Base-by-base conservation (phyloP, 129 eudicot species). In the Flaveria sonorensis region DNA sequence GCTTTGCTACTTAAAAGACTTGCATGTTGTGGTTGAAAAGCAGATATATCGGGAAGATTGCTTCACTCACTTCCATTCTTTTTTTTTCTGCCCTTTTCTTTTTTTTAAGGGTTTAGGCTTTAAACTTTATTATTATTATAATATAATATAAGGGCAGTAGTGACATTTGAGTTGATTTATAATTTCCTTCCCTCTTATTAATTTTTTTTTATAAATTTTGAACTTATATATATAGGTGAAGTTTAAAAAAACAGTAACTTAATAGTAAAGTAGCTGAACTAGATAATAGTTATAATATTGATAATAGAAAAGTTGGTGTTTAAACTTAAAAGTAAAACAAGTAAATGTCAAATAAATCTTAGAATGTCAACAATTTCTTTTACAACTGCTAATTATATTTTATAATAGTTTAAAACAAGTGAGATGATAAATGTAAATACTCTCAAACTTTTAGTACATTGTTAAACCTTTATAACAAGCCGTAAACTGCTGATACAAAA, bases 61-160 rank as follows among this genome's bases (percentile, higher is more conserved):
- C 77, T 40, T 40, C 78, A 73, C 78, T 73, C 69, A 73, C 68
- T 73, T 73, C 57, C 40, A 57, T 73, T 59, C 78, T 7, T 32
- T 57, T 16, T 73, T 12, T 40, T 62, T 73, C 59, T 42, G 16
- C 69, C 39, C 4, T 20, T 12, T 61, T 61, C 2, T 20, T 12
- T 1, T 0, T 23, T 30, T n/a, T n/a, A n/a, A n/a, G n/a, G n/a
- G n/a, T n/a, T n/a, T n/a, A n/a, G 18, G 39, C 16, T 2, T 45
- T 42, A 45, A 68, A 43, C 39, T 24, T 68, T 45, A 19, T 39
- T 39, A 67, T 10, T 7, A 7, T 9, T 45, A 8, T 14, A 16
- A 43, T 45, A 20, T 14, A 21, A n/a, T 20, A 18, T 57, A 57
- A 57, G 30, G 32, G 1, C 30, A 20, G 16, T 57, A 57, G 30